A percentile compares a stretch with the other conserved stretches of the same genome.
phyloP scores from a whole-genome alignment of 139 green algal species.

The Coelastrella sp. region DNA sequence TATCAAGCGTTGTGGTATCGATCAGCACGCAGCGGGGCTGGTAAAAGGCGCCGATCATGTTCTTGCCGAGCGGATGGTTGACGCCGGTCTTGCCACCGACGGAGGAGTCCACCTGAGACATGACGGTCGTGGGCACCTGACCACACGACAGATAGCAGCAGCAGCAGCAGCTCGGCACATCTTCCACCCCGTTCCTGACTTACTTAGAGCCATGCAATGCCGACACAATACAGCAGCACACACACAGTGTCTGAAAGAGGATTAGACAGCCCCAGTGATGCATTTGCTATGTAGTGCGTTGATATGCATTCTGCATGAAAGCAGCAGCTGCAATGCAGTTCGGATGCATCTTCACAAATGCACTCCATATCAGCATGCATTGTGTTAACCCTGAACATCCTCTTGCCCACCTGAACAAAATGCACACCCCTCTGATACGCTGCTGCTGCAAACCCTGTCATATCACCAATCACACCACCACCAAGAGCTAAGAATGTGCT shows the following conservation, averaged over 20 bases:
- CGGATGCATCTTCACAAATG: background rate
- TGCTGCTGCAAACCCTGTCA: constrained; percentile 97
- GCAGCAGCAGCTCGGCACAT: too few relatives aligned
- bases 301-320: too few relatives aligned
- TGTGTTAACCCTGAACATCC: too few relatives aligned
- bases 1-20: constrained; percentile 90
- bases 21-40: constrained; percentile 93
- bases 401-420: constrained; percentile 95
- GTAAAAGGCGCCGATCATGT: constrained; percentile 99
- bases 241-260: too few relatives aligned
- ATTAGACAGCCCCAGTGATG: too few relatives aligned
- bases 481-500: constrained; percentile 96
- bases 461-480: constrained; percentile 98
- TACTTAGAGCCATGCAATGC: too few relatives aligned
- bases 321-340: too few relatives aligned
- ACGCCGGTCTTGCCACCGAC: constrained; percentile 99
- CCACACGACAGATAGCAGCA: background rate
- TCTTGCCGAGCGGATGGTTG: constrained; percentile 99
- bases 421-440: constrained; percentile 96
- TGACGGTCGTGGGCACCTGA: constrained; percentile 96
- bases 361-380: too few relatives aligned
- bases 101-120: constrained; percentile 98
- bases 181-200: too few relatives aligned
- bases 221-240: too few relatives aligned
- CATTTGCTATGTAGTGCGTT: too few relatives aligned